Conservation (phyloP, 2,329 filamentous ascomycete genomes). For the Aspergillus aculeatinus region DNA sequence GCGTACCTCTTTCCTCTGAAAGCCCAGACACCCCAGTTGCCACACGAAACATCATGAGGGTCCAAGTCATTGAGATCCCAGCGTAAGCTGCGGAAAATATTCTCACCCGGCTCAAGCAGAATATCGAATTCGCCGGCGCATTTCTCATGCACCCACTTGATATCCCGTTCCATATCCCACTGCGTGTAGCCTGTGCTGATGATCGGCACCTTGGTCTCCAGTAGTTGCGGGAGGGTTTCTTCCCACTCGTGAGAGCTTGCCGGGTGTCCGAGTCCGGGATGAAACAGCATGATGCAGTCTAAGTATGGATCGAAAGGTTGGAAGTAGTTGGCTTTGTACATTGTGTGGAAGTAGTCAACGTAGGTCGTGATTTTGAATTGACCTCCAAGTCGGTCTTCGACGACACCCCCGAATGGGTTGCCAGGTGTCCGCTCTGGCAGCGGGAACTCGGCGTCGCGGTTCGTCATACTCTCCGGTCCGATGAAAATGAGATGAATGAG, state of each 20-base stretch:
- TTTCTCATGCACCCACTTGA: constrained; percentile 83
- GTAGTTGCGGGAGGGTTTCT: constrained; percentile 79
- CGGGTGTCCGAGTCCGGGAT: constrained; percentile 92
- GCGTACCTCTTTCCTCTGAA: constrained; percentile 93
- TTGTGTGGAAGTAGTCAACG: constrained; percentile 96
- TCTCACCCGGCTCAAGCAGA: constrained; percentile 87
- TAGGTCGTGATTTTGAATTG: constrained; percentile 97
- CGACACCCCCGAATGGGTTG: constrained; percentile 91
- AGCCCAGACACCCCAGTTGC: constrained; percentile 96
- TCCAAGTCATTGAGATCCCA: constrained; percentile 98
- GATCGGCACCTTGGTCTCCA: constrained; percentile 94
- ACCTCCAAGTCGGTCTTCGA: constrained; percentile 85
- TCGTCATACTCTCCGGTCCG: constrained; percentile 92
- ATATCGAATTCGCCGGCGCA: constrained; percentile 89
- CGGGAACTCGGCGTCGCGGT: constrained; percentile 89
- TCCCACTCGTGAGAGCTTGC: constrained; percentile 93
- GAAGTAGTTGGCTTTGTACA: constrained; percentile 88
- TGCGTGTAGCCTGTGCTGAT: constrained; percentile 95
- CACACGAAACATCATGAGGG: constrained; percentile 88
- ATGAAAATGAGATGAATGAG: constrained; percentile 91
- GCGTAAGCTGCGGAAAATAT: constrained; percentile 84
- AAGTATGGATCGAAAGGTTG: constrained; percentile 97
- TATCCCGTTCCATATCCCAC: constrained; percentile 89
- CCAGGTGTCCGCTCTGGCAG: constrained; percentile 77
- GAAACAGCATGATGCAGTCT: constrained; percentile 95